phyloP scores from a whole-genome alignment of 1,284 basidiomycete species.

The Taiwanofungus camphoratus region DNA sequence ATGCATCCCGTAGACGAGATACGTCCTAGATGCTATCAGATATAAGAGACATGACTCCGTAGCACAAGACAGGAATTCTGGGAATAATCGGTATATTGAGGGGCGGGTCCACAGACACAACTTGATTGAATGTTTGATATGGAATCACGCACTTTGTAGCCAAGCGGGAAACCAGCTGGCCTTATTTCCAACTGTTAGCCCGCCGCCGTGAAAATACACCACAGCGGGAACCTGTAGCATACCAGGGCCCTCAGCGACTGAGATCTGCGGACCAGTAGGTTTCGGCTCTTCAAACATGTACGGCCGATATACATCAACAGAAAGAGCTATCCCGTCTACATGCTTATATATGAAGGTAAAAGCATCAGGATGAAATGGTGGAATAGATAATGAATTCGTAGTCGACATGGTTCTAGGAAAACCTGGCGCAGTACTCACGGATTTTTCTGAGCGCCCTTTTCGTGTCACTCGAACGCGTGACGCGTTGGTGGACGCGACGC shows the following conservation, averaged over 20 bases:
- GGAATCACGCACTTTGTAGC: slow-evolving; percentile 44
- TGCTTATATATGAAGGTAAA: slow-evolving; percentile 18
- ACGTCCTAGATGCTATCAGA: slow-evolving; percentile 32
- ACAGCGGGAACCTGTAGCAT: slow-evolving; percentile 37
- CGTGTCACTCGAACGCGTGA: slow-evolving; percentile 3
- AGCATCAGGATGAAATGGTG: background rate
- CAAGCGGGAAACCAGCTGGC: slow-evolving; percentile 57
- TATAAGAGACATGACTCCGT: background rate
- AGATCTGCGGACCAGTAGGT: too few relatives aligned
- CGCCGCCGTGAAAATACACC: slow-evolving; percentile 62
- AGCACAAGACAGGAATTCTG: slow-evolving; percentile 9
- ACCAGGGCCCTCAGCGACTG: too few relatives aligned
- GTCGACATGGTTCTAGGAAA: background rate
- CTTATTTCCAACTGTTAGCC: slow-evolving; percentile 51
- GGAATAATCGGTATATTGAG: background rate
- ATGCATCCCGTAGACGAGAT: slow-evolving; percentile 38
- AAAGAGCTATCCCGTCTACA: slow-evolving; percentile 9
- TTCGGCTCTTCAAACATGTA: background rate
- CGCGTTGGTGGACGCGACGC: too few relatives aligned
- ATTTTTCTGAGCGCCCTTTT: slow-evolving; percentile 3
- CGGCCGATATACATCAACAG: slow-evolving; percentile 21
- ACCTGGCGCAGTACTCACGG: too few relatives aligned
- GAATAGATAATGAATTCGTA: background rate
- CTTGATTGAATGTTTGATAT: background rate
- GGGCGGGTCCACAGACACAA: background rate